Evolutionary conservation across 2,329 filamentous ascomycete genomes (phyloP).

Genomic region (Emmonsia crescens): DNA sequence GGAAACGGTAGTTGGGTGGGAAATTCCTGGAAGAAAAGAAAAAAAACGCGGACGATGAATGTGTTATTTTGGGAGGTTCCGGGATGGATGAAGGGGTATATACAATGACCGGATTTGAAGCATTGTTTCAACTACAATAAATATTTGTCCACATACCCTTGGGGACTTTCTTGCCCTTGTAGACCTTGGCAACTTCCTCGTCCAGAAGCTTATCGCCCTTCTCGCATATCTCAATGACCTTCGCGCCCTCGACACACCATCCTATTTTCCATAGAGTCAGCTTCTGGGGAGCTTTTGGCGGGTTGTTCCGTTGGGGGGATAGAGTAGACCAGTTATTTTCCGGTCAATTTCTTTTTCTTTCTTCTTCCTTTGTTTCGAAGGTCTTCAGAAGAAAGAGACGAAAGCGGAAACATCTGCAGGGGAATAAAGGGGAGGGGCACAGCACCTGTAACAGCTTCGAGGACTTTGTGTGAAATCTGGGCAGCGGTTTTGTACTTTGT

Average conservation of each 20-base stretch:
- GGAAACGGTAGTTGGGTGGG: constrained; percentile 90
- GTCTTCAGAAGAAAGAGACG: neutral
- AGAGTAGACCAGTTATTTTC: neutral
- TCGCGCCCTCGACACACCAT: constrained; percentile 70
- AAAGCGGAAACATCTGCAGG: neutral
- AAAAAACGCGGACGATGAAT: neutral
- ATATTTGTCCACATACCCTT: constrained; percentile 56
- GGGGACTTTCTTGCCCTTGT: constrained; percentile 91
- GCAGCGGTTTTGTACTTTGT: constrained; percentile 99
- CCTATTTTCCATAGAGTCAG: constrained; percentile 28
- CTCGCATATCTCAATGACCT: constrained; percentile 89
- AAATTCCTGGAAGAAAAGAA: constrained; percentile 51
- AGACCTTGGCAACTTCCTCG: constrained; percentile 89
- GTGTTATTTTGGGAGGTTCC: neutral
- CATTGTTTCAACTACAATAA: neutral
- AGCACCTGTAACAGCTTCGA: constrained; percentile 65
- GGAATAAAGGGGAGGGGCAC: constrained; percentile 9
- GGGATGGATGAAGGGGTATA: neutral
- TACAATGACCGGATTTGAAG: neutral
- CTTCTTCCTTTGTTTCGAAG: neutral
- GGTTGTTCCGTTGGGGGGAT: neutral
- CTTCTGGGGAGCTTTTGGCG: neutral
- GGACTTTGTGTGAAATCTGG: constrained; percentile 88
- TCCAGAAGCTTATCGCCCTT: constrained; percentile 90
- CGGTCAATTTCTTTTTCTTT: neutral